Evolutionary conservation across 768 basidiomycete genomes (phyloP), one percentile per base, ranked within the genome.

Genomic region (Leccinum truebloodii): DNA sequence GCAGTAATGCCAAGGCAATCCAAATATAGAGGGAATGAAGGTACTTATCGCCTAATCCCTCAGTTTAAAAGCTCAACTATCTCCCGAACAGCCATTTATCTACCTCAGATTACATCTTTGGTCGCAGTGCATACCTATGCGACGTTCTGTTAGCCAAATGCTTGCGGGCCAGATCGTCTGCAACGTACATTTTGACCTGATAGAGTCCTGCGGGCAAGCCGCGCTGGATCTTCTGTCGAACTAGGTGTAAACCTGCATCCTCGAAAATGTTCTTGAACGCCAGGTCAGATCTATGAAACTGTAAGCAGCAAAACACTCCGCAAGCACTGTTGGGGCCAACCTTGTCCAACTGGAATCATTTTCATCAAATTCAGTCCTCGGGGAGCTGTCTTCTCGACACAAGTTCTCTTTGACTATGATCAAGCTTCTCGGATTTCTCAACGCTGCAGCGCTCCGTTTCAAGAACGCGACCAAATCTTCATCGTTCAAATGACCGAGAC

Each of bases 401-500:
- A 89, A 65, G 69, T 97, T 97, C 77, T 99, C 96, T 73, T 99
- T 99, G 50, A 95, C 88, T 14, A 98, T 80, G 56, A 98, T 89
- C 41, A 92, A 61, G 57, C 88, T 86, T 46, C 74, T 66, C 2
- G 69, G 74, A 35, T 67, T 58, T n/a, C 87, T 79, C 59, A 98
- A 71, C 0, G 93, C 85, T 3, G 74, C 76, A 52, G 80, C 79
- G 62, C 87, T 81, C 52, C 86, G 79, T 65, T 80, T 77, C 64
- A 98, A 80, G 76, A 98, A 98, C 2, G 77, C 73, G 28, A 93
- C 81, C 24, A 98, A 83, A 71, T 96, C 91, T 8, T 71, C 69
- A 70, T 95, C 87, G 57, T 80, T 83, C 59, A 97, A 80, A 77
- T 95, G 92, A 2, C 93, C 92, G 16, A 98, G 81, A 77, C 95